phyloP scores from a whole-genome alignment of 164 flowering plant genomes.

The Protea cynaroides region DNA sequence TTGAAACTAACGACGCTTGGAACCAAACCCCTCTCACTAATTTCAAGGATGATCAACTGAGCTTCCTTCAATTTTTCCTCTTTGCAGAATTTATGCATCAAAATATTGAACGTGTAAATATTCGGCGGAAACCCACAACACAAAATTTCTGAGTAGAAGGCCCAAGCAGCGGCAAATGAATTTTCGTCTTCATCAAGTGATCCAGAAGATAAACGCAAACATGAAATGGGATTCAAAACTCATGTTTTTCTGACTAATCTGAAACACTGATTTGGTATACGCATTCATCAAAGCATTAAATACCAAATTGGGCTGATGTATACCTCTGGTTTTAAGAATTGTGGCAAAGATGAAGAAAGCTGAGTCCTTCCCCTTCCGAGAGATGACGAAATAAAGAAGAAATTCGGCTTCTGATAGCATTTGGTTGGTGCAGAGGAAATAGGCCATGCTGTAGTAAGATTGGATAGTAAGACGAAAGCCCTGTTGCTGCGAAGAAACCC shows the following conservation, averaged over 20 bases:
- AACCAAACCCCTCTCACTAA: constrained; percentile 41
- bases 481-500: constrained; percentile 46
- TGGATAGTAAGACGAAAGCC: constrained; percentile 49
- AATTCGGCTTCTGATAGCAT: constrained; percentile 39
- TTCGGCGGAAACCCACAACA: constrained; percentile 56
- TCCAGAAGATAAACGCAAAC: constrained; percentile 48
- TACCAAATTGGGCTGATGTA: constrained; percentile 24
- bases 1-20: constrained; percentile 68
- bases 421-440: constrained; percentile 40
- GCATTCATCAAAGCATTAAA: constrained; percentile 46
- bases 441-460: constrained; percentile 51
- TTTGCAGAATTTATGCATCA: constrained; percentile 58
- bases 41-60: constrained; percentile 47
- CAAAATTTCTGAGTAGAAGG: constrained; percentile 50
- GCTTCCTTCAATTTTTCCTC: constrained; percentile 46
- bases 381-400: constrained; percentile 42
- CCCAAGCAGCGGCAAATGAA: constrained; percentile 37
- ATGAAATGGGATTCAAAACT: constrained; percentile 29
- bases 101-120: constrained; percentile 44
- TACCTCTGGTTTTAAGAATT: constrained; percentile 35
- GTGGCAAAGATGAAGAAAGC: constrained; percentile 42
- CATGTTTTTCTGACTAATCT: constrained; percentile 39
- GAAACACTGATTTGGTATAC: constrained; percentile 44
- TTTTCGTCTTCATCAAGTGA: constrained; percentile 36
- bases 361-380: constrained; percentile 65